Base-by-base conservation (phyloP, 1,139 yeast species). In the Wickerhamiella infanticola region DNA sequence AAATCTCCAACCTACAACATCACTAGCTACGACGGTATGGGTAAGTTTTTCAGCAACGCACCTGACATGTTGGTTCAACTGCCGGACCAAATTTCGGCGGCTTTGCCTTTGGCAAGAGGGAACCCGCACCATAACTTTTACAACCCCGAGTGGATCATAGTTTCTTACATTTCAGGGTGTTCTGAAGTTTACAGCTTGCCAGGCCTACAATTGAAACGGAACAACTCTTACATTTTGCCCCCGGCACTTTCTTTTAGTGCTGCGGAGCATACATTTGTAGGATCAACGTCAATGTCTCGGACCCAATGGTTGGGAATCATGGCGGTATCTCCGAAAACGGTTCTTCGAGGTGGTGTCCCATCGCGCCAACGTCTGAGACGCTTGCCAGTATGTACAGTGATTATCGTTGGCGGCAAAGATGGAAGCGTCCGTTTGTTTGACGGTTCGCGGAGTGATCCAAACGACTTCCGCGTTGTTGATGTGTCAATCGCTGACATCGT, bases 341-440 rank as follows among this genome's bases (percentile, higher is more conserved):
- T 61, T 53, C 66, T 88, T 43, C 70, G 68, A 49, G 98, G 98
- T 39, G 98, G 98, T 6, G 75, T 79, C 1, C 80, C 93, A 0
- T 74, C 74, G 0, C 67, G 67, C 31, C 69, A 69, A 43, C 69
- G 75, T 7, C 56, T 77, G 35, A 77, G 90, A 13, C 73, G 90
- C 37, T 41, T 44, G 23, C 51, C 49, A 13, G 42, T 45, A 6
- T 37, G 50, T 8, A 73, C 76, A 35, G 81, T 85, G 2, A 62
- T 81, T 43, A 73, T 82, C 2, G 76, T 94, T 0, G 97, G 96
- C 1, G 96, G 85, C 60, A 73, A 73, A 36, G 78, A 80, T 56
- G 97, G 96, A 0, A 69, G 75, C 24, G 77, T 90, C 0, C 71
- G 94, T 51, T 61, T 90, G 24, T 78, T 84, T 72, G 95, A 88